Percentiles rank a stretch among this genome's conserved stretches.
These are phyloP conservation scores for Knoxdaviesia proteae DNA, from an alignment of 2,329 filamentous ascomycete genomes.

Conservation along the genomic window DNA sequence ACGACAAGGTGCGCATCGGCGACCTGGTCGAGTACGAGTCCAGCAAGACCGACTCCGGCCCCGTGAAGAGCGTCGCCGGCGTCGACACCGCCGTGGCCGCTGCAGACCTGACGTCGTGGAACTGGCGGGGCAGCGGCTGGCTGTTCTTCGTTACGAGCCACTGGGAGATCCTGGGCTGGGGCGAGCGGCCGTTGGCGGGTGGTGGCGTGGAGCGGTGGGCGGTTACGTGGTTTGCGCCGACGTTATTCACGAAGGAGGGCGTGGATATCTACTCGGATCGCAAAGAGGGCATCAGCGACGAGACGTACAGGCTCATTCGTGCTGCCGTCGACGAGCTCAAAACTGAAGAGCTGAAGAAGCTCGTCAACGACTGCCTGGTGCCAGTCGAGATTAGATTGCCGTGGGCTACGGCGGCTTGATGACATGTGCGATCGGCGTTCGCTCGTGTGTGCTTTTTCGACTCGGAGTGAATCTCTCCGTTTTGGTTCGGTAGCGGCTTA, in stretches of 20 bases:
- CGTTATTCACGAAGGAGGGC: constrained; percentile 64
- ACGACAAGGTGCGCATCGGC: constrained; percentile 32
- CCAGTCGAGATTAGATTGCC: constrained; percentile 30
- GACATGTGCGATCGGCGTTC: constrained; percentile 1
- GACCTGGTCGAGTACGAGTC: constrained; percentile 54
- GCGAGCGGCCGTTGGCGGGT: constrained; percentile 24
- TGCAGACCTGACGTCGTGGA: constrained; percentile 27
- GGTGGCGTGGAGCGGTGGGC: constrained; percentile 40
- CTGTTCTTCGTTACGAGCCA: constrained; percentile 50
- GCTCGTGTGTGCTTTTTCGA: not conserved
- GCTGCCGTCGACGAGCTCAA: constrained; percentile 26
- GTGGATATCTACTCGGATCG: constrained; percentile 56
- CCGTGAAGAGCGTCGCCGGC: constrained; percentile 41
- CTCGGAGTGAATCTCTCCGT: not conserved
- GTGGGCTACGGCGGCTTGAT: constrained; percentile 18
- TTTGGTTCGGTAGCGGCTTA: not conserved
- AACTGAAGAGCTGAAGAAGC: constrained; percentile 22
- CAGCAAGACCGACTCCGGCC: constrained; percentile 18
- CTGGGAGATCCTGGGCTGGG: constrained; percentile 69
- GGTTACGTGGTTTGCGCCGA: constrained; percentile 71
- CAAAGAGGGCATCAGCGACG: constrained; percentile 35
- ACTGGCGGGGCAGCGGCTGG: constrained; percentile 63
- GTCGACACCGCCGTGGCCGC: constrained; percentile 30
- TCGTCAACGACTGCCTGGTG: constrained; percentile 26
- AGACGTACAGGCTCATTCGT: constrained; percentile 34